Conservation (phyloP, 352 stramenopile genomes). For the Hyaloperonospora arabidopsidis region DNA sequence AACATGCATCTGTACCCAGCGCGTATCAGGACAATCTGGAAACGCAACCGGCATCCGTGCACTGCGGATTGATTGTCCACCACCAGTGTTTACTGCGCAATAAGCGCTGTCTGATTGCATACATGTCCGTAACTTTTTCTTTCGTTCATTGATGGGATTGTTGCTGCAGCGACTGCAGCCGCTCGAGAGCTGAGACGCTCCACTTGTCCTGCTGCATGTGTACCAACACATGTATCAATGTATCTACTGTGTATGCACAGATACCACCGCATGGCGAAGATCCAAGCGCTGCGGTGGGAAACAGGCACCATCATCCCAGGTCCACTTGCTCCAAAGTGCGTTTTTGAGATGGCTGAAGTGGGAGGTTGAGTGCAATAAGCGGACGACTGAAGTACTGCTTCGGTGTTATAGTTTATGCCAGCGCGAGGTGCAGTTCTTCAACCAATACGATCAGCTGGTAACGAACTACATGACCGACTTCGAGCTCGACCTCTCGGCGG, state of each 20-base stretch:
- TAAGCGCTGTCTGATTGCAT: constrained; percentile 84
- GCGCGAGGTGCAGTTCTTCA: constrained; percentile 85
- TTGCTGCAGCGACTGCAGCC: not conserved
- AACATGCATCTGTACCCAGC: constrained; percentile 18
- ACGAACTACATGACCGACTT: constrained; percentile 87
- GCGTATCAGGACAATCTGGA: constrained; percentile 51
- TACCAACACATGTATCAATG: too few relatives aligned
- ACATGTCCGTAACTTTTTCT: constrained; percentile 48
- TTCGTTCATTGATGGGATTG: not conserved
- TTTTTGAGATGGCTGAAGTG: not conserved
- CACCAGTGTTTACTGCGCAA: constrained; percentile 87
- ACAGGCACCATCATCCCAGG: constrained; percentile 82
- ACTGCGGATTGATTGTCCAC: constrained; percentile 80
- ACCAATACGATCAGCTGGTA: constrained; percentile 86
- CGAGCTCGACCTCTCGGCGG: constrained; percentile 78
- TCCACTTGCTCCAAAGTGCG: constrained; percentile 58
- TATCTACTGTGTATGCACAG: constrained; percentile 10
- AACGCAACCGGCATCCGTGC: constrained; percentile 48
- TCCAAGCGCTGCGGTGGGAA: constrained; percentile 87
- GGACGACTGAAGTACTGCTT: not conserved
- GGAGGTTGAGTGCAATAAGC: not conserved
- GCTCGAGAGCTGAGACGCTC: too few relatives aligned
- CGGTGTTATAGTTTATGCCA: constrained; percentile 53
- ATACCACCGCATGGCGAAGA: constrained; percentile 75
- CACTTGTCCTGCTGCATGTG: not conserved